phyloP scores from a whole-genome alignment of 768 basidiomycete species.

The Russula ochroleuca region DNA sequence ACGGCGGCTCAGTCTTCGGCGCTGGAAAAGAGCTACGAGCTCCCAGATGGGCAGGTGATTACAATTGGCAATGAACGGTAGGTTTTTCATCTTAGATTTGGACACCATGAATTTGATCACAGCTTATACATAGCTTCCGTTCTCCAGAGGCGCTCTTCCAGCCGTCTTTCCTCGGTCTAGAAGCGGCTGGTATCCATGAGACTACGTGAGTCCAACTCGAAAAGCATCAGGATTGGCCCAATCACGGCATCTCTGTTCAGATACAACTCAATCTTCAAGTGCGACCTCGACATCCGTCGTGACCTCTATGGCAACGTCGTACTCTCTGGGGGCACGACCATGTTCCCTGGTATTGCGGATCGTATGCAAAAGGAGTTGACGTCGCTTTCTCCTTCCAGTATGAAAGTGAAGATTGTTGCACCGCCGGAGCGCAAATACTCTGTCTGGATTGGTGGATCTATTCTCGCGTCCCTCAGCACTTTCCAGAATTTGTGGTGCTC shows the following conservation, averaged over 20 bases:
- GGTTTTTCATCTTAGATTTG: background rate
- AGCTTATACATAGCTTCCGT: constrained; percentile 42
- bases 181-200: constrained; percentile 80
- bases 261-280: constrained; percentile 30
- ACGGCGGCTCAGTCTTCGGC: constrained; percentile 2
- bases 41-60: constrained; percentile 1
- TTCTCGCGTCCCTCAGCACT: constrained; percentile 1
- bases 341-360: constrained; percentile 4
- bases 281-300: constrained; percentile 2
- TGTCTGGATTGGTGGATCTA: constrained; percentile 3
- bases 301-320: constrained; percentile 5
- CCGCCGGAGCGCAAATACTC: constrained; percentile 2
- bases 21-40: constrained; percentile 4
- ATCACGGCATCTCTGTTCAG: constrained; percentile 29
- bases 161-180: constrained; percentile 57
- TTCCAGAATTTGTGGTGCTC: constrained; percentile 5
- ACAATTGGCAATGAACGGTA: constrained; percentile 4
- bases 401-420: constrained; percentile 5
- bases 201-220: constrained; percentile 43
- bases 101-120: background rate
- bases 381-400: constrained; percentile 3
- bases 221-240: background rate
- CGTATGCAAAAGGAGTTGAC: constrained; percentile 5
- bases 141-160: constrained; percentile 55
- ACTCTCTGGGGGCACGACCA: constrained; percentile 1